These are phyloP conservation scores for Rhododendron ferrugineum DNA, from an alignment of 148 eudicot species.

Conservation along the genomic window DNA sequence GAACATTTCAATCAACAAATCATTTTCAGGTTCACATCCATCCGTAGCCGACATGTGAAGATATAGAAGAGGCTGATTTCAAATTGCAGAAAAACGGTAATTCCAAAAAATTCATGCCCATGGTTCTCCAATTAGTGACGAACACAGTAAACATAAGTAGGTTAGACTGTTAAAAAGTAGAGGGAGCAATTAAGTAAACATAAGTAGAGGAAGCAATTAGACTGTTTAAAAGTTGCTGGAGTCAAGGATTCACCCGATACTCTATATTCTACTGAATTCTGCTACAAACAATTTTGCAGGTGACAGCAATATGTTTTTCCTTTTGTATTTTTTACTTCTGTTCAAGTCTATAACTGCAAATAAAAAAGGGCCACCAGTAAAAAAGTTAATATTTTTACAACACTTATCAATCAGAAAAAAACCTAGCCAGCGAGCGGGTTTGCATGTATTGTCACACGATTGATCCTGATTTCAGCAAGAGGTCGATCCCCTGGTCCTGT, in stretches of 20 bases:
- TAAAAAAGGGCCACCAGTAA: background rate
- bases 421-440: slow-evolving; percentile 43
- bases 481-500: slow-evolving; percentile 84
- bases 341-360: background rate
- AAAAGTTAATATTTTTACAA: background rate
- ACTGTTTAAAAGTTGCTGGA: background rate
- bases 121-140: background rate
- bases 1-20: background rate
- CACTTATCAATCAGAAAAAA: background rate
- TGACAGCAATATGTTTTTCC: background rate
- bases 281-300: background rate
- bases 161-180: too few species aligned
- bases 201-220: background rate
- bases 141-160: background rate
- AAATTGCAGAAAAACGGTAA: background rate
- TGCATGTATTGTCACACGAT: slow-evolving; percentile 88
- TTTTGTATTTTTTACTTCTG: background rate
- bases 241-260: background rate
- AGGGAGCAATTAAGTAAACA: too few species aligned
- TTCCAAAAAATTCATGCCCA: background rate
- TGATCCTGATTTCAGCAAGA: slow-evolving; percentile 90
- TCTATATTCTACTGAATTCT: background rate
- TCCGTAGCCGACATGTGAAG: background rate
- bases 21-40: background rate
- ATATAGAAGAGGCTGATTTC: background rate